These are phyloP conservation scores for Rusavskia elegans DNA, from an alignment of 495 filamentous ascomycete species.

Conservation along the genomic window DNA sequence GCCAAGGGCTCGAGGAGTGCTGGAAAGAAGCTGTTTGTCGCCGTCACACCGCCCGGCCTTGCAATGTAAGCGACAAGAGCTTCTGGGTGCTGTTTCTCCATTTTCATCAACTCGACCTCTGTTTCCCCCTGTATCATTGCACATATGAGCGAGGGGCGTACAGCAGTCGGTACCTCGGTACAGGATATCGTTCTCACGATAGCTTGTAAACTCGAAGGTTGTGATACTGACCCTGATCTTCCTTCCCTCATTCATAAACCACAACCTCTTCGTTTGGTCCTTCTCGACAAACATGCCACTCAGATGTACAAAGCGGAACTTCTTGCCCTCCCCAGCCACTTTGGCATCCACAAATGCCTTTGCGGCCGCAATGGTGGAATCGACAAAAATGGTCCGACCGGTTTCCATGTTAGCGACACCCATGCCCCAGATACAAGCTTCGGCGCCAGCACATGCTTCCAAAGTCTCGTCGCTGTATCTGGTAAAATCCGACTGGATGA, in stretches of 20 bases:
- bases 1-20: conserved; percentile 14
- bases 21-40: conserved; percentile 11
- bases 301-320: conserved; percentile 35
- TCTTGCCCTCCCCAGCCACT: conserved; percentile 11
- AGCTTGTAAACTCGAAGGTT: no score
- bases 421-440: conserved; percentile 36
- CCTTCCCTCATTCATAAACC: conserved; percentile 25
- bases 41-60: conserved; percentile 17
- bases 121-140: conserved; percentile 20
- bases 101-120: conserved; percentile 22
- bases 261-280: conserved; percentile 27
- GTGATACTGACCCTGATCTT: conserved; percentile 26
- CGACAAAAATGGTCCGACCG: conserved; percentile 20
- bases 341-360: conserved; percentile 19
- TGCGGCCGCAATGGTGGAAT: conserved; percentile 28
- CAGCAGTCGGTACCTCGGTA: no score
- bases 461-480: conserved; percentile 23
- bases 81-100: conserved; percentile 16
- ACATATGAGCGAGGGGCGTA: not conserved
- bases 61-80: conserved; percentile 21
- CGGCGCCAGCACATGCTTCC: conserved; percentile 27
- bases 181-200: no score
- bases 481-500: conserved; percentile 24
- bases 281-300: conserved; percentile 31
- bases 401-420: conserved; percentile 11